Base-by-base conservation (phyloP, 805 yeast species). In the Nakazawaea molendinolei region DNA sequence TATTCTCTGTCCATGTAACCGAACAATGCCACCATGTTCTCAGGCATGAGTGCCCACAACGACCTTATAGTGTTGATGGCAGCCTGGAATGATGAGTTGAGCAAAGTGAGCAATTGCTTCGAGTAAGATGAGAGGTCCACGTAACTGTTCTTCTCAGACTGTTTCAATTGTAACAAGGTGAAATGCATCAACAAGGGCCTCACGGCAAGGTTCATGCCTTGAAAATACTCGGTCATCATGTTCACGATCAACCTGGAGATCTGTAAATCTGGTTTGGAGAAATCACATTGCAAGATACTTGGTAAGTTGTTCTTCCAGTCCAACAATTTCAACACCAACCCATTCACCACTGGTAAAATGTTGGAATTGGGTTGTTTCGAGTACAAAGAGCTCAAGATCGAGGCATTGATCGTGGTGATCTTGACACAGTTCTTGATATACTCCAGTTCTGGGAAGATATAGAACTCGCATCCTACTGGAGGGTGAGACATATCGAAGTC, bases 1-100 rank as follows among this genome's bases (percentile, higher is more conserved):
- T 83, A 83, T 49, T 83, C 94, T 47, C 94, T 65, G 51, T 83
- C 94, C 90, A 83, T 82, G 65, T 85, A 83, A 2, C 94, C 92
- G 58, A 83, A 83, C 29, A 82, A 56, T 1, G 94, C 90, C n/a
- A 83, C 79, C 86, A 80, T 79, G 45, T 80, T 81, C 39, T 79
- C 83, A 0, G 83, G 85, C 51, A 79, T 63, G 31, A 83, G 60
- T 0, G 81, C 77, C 90, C 90, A 82, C 3, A 83, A 60, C 1
- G 82, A 74, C 44, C 85, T 64, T 26, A 83, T 74, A 0, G 87
- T 77, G 50, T 82, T 81, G 31, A 83, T 79, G 0, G 89, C 80
- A 0, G 87, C 90, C 51, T 82, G 90, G 53, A 83, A 76, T 0
- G 89, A 79, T 3, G 87, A 79, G 53, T 82, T 83, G 43, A 83